Conservation (phyloP, 176 grass and related monocot species). For the Pontederia crassipes region DNA sequence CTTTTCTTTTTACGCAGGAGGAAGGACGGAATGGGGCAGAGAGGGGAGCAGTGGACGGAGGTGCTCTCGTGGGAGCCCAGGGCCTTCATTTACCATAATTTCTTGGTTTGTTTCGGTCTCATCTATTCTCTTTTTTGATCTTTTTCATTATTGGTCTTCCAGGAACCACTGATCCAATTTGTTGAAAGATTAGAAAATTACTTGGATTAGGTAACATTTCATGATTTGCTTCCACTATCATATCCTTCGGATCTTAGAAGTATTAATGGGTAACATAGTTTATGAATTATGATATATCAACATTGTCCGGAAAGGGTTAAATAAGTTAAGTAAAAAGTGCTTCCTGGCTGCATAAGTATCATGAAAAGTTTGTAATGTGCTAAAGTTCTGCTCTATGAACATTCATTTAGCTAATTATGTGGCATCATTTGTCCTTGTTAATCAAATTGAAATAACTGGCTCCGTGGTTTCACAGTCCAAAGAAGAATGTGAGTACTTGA, state of each 20-base stretch:
- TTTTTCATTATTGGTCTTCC: background rate
- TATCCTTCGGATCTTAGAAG: no score
- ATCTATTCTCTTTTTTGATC: background rate
- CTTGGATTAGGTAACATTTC: no score
- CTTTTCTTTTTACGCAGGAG: slow-evolving; percentile 33
- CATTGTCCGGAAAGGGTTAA: no score
- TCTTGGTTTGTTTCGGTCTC: slow-evolving; percentile 41
- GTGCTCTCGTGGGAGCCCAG: slow-evolving; percentile 96
- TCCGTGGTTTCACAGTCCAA: slow-evolving; percentile 55
- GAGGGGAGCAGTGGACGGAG: slow-evolving; percentile 86
- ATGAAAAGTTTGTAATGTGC: no score
- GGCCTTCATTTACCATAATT: slow-evolving; percentile 90
- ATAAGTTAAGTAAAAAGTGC: no score
- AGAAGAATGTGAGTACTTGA: slow-evolving; percentile 92
- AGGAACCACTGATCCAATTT: no score
- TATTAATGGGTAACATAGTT: no score
- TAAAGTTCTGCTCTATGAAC: no score
- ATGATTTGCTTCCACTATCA: no score
- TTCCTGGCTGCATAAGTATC: no score
- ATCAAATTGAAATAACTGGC: background rate
- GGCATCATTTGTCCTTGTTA: background rate
- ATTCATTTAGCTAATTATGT: background rate
- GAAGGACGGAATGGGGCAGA: slow-evolving; percentile 35
- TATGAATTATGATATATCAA: no score
- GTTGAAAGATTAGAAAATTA: no score